These are phyloP conservation scores for Leavenworthia alabamica DNA, from an alignment of 345 rosid species.

Conservation along the genomic window DNA sequence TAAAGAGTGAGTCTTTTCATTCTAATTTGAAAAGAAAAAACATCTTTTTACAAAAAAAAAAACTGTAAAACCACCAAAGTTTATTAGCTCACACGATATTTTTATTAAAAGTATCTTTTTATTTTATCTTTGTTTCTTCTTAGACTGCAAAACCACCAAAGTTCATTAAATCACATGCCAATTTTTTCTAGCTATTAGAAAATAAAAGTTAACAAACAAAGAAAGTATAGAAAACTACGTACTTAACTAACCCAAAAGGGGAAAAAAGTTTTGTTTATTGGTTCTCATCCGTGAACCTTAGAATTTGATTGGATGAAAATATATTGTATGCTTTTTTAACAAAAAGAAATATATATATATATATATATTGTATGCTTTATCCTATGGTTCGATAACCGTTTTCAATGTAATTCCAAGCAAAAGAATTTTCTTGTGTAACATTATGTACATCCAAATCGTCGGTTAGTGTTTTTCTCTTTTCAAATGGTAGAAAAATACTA, in stretches of 20 bases:
- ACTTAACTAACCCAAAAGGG: background rate
- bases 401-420: background rate
- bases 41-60: too few relatives aligned
- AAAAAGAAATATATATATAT: too few relatives aligned
- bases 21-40: background rate
- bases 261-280: background rate
- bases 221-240: background rate
- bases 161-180: conserved; percentile 13
- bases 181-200: background rate
- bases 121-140: conserved; percentile 9
- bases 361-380: background rate
- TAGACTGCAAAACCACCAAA: conserved; percentile 3
- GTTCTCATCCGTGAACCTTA: background rate
- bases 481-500: background rate
- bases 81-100: too few relatives aligned
- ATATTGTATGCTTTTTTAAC: background rate
- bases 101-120: too few relatives aligned
- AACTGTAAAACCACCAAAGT: too few relatives aligned
- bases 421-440: background rate
- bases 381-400: background rate
- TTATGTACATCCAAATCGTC: background rate
- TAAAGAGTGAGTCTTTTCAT: conserved; percentile 8
- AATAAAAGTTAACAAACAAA: background rate
- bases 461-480: background rate
- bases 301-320: background rate